Percentiles rank a stretch among this genome's conserved stretches.
These are phyloP conservation scores for Cryptococcus depauperatus DNA, from an alignment of 1,284 basidiomycete genomes.

Conservation along the genomic window DNA sequence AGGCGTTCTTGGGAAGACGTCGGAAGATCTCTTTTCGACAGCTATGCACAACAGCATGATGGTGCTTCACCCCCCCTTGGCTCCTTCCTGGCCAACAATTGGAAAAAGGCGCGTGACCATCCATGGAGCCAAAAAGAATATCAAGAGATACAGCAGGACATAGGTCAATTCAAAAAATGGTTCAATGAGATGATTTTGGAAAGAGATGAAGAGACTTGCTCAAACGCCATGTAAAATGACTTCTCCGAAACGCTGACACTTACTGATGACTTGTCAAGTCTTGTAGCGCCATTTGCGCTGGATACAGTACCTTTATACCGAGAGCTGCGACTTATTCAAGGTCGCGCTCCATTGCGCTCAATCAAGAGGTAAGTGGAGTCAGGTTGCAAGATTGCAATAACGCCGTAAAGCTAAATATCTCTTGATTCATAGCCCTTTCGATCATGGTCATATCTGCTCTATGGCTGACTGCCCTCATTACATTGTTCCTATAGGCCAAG, in stretches of 20 bases:
- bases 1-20: conserved; percentile 41
- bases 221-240: conserved; percentile 28
- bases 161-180: conserved; percentile 36
- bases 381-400: conserved; percentile 10
- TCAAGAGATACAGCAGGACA: conserved; percentile 5
- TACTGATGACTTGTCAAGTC: conserved; percentile 6
- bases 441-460: conserved; percentile 3
- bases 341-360: neutral
- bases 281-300: conserved; percentile 5
- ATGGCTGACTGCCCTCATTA: conserved; percentile 39
- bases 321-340: conserved; percentile 9
- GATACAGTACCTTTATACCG: conserved; percentile 10
- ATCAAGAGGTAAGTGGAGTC: conserved; percentile 4
- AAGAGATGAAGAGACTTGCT: conserved; percentile 37
- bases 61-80: conserved; percentile 44
- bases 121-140: conserved; percentile 9
- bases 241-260: neutral
- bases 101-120: conserved; percentile 30
- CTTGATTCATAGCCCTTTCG: neutral
- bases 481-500: conserved; percentile 47
- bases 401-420: neutral
- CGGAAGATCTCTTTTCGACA: conserved; percentile 40
- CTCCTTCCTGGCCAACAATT: conserved; percentile 36
- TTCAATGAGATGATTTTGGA: conserved; percentile 39
- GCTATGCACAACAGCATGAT: conserved; percentile 36